A percentile compares a stretch with the other conserved stretches of the same genome.
Evolutionary conservation across 768 basidiomycete species (phyloP).

Genomic region (Suillus plorans): DNA sequence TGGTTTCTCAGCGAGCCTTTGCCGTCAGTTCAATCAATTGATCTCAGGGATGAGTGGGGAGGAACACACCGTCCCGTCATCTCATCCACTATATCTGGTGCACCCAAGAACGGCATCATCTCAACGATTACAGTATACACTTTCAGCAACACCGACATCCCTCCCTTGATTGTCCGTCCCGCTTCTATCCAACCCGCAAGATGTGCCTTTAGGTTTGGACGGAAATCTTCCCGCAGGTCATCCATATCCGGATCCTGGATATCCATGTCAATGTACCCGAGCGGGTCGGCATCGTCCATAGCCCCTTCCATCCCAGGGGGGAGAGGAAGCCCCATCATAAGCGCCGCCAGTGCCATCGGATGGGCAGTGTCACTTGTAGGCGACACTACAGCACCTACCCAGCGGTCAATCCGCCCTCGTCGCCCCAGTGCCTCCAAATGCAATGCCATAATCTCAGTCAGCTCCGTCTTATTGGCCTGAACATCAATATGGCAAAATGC

Average conservation of each 20-base stretch:
- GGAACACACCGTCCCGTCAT: conserved; percentile 51
- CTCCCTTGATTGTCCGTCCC: conserved; percentile 39
- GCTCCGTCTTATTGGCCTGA: conserved; percentile 37
- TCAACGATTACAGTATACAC: conserved; percentile 46
- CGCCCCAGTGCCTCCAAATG: conserved; percentile 39
- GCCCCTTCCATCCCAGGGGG: conserved; percentile 36
- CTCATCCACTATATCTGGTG: conserved; percentile 51
- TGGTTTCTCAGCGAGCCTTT: conserved; percentile 53
- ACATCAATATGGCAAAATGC: conserved; percentile 50
- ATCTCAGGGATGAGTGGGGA: background rate
- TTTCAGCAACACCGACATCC: conserved; percentile 34
- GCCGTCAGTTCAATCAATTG: background rate
- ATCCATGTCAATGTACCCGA: conserved; percentile 52
- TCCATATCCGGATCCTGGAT: conserved; percentile 55
- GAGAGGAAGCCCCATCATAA: conserved; percentile 58
- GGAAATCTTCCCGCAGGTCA: conserved; percentile 59
- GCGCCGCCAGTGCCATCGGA: conserved; percentile 62
- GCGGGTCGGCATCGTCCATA: conserved; percentile 43
- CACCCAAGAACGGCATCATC: conserved; percentile 58
- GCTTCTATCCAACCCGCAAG: conserved; percentile 58
- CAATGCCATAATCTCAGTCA: conserved; percentile 47
- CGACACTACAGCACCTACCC: conserved; percentile 50
- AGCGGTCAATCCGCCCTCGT: conserved; percentile 46
- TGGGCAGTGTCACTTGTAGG: conserved; percentile 36
- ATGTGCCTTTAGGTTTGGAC: conserved; percentile 54